A percentile compares a stretch with the other conserved stretches of the same genome.
Evolutionary conservation across 2,329 filamentous ascomycete genomes (phyloP).

Genomic region (Colletotrichum sp.): DNA sequence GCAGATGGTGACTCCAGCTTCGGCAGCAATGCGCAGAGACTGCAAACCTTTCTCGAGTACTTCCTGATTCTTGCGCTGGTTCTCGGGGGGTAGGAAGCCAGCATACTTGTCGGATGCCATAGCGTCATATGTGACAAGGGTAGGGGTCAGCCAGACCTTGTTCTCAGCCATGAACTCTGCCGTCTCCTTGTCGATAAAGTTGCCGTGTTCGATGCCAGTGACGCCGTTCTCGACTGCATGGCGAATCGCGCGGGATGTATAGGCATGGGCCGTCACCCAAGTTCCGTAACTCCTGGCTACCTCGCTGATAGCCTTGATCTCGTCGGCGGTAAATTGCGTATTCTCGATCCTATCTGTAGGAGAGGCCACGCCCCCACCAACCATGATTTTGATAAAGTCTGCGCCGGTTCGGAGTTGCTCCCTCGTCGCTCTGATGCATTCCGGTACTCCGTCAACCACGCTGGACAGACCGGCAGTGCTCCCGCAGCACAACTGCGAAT

Average conservation of each 20-base stretch:
- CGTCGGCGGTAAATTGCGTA: constrained; percentile 60
- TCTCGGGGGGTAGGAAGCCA: constrained; percentile 47
- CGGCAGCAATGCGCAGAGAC: constrained; percentile 50
- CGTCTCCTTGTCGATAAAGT: constrained; percentile 45
- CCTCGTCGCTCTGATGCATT: constrained; percentile 55
- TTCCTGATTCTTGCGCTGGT: constrained; percentile 53
- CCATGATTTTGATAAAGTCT: constrained; percentile 69
- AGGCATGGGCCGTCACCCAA: constrained; percentile 63
- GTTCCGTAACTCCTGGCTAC: constrained; percentile 53
- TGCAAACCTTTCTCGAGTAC: constrained; percentile 52
- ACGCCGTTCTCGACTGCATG: constrained; percentile 62
- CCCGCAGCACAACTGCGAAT: constrained; percentile 45
- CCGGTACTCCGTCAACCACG: constrained; percentile 58
- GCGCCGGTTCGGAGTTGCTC: constrained; percentile 61
- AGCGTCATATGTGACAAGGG: constrained; percentile 55
- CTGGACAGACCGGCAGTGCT: constrained; percentile 44
- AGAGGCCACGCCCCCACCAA: constrained; percentile 59
- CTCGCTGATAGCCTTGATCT: constrained; percentile 58
- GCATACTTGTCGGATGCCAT: constrained; percentile 49
- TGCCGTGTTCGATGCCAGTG: constrained; percentile 54
- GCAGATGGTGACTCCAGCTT: constrained; percentile 60
- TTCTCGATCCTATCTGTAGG: constrained; percentile 59
- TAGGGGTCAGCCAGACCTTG: constrained; percentile 57
- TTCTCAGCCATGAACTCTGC: constrained; percentile 55
- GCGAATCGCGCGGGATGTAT: constrained; percentile 58